Evolutionary conservation across 1,139 yeast genomes (phyloP).

Genomic region (Yamadazyma friedrichii): DNA sequence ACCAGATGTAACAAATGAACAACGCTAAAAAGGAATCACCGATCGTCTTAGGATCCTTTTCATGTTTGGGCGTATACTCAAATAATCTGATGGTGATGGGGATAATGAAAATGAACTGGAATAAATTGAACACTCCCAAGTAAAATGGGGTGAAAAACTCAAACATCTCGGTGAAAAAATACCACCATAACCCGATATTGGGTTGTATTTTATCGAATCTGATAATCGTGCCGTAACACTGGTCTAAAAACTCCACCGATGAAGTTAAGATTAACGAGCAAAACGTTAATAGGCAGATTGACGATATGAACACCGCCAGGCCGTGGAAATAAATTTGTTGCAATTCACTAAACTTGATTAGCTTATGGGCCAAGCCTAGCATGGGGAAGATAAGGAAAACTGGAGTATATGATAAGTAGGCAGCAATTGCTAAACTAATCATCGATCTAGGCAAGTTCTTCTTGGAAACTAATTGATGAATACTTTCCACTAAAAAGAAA

Average conservation of each 20-base stretch:
- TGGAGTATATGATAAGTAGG: constrained; percentile 66
- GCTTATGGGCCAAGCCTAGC: constrained; percentile 34
- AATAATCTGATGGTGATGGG: constrained; percentile 74
- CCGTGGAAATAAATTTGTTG: constrained; percentile 24
- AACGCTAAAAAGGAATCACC: constrained; percentile 67
- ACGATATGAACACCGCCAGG: constrained; percentile 22
- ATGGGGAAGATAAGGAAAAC: constrained; percentile 57
- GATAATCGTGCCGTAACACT: constrained; percentile 63
- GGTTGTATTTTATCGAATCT: constrained; percentile 71
- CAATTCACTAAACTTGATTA: constrained; percentile 10
- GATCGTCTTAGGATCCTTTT: constrained; percentile 3
- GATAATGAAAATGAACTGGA: constrained; percentile 61
- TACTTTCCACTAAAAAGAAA: constrained; percentile 50
- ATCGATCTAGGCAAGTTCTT: constrained; percentile 46
- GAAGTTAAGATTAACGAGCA: constrained; percentile 32
- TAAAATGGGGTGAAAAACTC: constrained; percentile 85
- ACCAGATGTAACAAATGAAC: constrained; percentile 62
- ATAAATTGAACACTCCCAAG: constrained; percentile 78
- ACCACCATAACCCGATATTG: constrained; percentile 97
- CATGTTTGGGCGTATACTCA: constrained; percentile 19
- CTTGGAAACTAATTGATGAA: constrained; percentile 45
- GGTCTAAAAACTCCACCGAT: constrained; percentile 48
- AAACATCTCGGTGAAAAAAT: constrained; percentile 92
- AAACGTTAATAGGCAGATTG: constrained; percentile 34
- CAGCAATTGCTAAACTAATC: constrained; percentile 57